These are phyloP conservation scores for Rosa persica DNA, from an alignment of 306 rosid species.

Conservation along the genomic window DNA sequence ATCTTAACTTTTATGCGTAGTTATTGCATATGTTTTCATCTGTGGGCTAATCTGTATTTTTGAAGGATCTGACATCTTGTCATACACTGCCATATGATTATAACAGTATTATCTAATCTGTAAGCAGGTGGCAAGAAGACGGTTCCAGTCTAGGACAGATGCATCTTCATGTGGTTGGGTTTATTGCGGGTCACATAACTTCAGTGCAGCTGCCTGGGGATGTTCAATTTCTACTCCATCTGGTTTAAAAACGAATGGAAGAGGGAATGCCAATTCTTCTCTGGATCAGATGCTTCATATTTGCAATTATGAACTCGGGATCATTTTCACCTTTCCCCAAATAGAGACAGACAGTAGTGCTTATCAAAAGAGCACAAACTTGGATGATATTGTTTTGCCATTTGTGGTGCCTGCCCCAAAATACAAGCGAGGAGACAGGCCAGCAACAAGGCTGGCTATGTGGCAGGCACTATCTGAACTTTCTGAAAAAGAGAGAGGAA, in stretches of 20 bases:
- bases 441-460: conserved; percentile 74
- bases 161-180: conserved; percentile 69
- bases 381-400: conserved; percentile 67
- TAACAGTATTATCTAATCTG: neutral
- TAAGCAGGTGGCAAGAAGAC: conserved; percentile 65
- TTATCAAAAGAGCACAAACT: conserved; percentile 27
- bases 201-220: conserved; percentile 93
- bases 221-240: conserved; percentile 49
- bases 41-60: neutral
- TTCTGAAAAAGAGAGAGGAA: conserved; percentile 37
- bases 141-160: conserved; percentile 52
- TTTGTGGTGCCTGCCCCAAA: conserved; percentile 82
- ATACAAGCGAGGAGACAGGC: conserved; percentile 64
- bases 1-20: neutral
- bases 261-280: conserved; percentile 29
- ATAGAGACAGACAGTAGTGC: conserved; percentile 28
- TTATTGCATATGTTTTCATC: neutral
- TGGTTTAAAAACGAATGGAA: conserved; percentile 35
- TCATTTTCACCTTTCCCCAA: conserved; percentile 69
- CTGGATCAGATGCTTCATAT: conserved; percentile 57
- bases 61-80: neutral
- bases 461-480: conserved; percentile 63
- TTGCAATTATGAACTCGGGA: conserved; percentile 86
- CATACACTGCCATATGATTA: neutral
- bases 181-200: conserved; percentile 83